Base-by-base conservation (phyloP, 2,329 filamentous ascomycete genomes). In the Beauveria rudraprayagi region DNA sequence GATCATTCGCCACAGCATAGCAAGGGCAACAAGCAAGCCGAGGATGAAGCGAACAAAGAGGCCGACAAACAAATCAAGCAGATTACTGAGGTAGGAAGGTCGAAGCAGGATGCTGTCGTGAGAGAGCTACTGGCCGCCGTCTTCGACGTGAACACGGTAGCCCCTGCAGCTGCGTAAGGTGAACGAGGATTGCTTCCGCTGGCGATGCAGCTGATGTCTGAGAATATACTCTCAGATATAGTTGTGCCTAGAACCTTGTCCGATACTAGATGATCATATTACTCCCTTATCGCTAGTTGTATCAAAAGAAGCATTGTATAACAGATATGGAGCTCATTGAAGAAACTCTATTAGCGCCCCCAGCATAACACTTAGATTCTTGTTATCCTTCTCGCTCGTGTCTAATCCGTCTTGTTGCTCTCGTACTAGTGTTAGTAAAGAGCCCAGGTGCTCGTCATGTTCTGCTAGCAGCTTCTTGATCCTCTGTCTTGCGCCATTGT, bases 101-200 rank as follows among this genome's bases (percentile, higher is more conserved):
- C 92, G 80, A 85, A 85, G 66, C 90, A 92, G 71, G 82, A 83
- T 66, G 83, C 89, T 72, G 92, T 99, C 19, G 82, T 97, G 57
- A 84, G 90, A 67, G 88, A 95, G 71, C 79, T 99, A 66, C 83
- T 97, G 67, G 83, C 84, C 66, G 91, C 90, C n/a, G 91, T 97
- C 43, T 88, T 91, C 67, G 87, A 93, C 65, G 88, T 93, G 65
- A 87, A 91, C 75, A 89, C 92, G 16, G 82, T 89, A 65, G 67
- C 80, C 16, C 78, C 78, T 7, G 48, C 64, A 54, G 64, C 67
- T 57, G 68, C 69, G 11, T 53, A 46, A 43, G 22, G n/a, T 11
- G n/a, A 34, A 22, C 17, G 5, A 26, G 17, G 10, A 14, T 52
- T 2, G 37, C 19, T 5, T 7, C 11, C 6, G 9, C 10, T 50